Evolutionary conservation across 805 yeast genomes (phyloP), one percentile per base, ranked within the genome.

Genomic region (Candida oleophila): DNA sequence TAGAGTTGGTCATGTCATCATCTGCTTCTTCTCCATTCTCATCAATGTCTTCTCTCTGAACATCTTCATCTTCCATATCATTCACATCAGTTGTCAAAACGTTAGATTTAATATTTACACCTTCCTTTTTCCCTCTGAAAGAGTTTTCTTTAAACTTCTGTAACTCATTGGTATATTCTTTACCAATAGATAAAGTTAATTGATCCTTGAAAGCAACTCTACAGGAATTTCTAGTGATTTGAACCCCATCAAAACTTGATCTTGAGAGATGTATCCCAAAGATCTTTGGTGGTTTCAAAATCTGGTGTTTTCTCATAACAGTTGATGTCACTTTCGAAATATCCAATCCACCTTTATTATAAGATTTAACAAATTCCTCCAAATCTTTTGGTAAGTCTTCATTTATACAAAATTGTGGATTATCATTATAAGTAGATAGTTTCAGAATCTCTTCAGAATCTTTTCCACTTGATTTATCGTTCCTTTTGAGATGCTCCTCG

Each of bases 241-340:
- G 79, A 37, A 80, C 80, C 7, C 87, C 89, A 42, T 80, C 76
- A 59, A 78, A 90, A 37, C 86, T 77, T 0, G 97, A 91, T 55
- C 98, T 74, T 8, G 96, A 89, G 37, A 94, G 66, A 62, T 92
- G 98, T n/a, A 92, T 67, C 0, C 87, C 79, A 42, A 94, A 71
- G 4, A 88, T 68, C 45, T 78, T 74, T 0, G 99, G 97, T 3
- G 88, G 78, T 45, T 76, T 74, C 11, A 80, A 72, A 36, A 89
- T 74, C 20, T 74, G 72, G 0, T 84, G 80, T 50, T 76, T 78
- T 58, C 88, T 87, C 28, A 81, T 78, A 3, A 92, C 89, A 0
- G 83, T 79, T 0, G 92, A 79, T 38, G 80, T 78, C 3, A 87
- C 59, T 8, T 64, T 56, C 20, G 72, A 65, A 2, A 82, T 63